Base-by-base conservation (phyloP, 345 rosid genomes). In the Eucalyptus viminalis region DNA sequence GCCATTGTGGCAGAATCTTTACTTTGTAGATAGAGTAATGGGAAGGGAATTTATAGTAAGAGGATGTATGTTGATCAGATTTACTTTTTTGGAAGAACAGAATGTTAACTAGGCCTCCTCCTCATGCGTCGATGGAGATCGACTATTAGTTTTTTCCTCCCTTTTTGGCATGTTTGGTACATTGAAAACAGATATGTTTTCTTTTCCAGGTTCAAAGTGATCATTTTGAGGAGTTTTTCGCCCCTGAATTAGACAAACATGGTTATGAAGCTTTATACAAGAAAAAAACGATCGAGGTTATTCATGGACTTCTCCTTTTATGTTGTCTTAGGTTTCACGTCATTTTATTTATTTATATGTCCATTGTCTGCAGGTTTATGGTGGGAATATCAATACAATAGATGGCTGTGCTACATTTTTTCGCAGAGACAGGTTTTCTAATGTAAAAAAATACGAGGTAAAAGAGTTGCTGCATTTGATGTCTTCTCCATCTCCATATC, bases 361-460 rank as follows among this genome's bases (percentile, higher is more conserved):
- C 60, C 89, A 31, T 67, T 88, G 4, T 87, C 86, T 91, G 80
- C 94, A 98, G 99, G 99, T 96, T 88, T 96, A 94, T 87, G 91
- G 83, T 72, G 99, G 97, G 90, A 95, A 93, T 91, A 65, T 93
- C 76, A 92, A 86, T 86, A 92, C 94, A 45, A 93, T 96, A 88
- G 99, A 98, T 91, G 99, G 99, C 6, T 97, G 99, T 93, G 99
- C 99, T 89, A 98, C 98, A 27, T 96, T 97, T 92, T 98, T 96
- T 89, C 95, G 99, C 86, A 95, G 98, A 92, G 98, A 97, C 89
- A 96, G 98, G 91, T 98, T 98, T 93, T 94, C 99, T 49, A 99
- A 97, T 92, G 99, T 98, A 87, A 98, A 98, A 91, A 97, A 98
- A 96, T 98, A 98, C 44, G 99, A 98, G 98, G 99, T 97, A 93